Evolutionary conservation across 129 eudicot genomes (phyloP).

Genomic region (carrot (Daucus carota)): DH1_v3.0 NC_030384.2:50774501-50775000

Average conservation of each 20-base stretch:
- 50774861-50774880: slow-evolving; percentile 58
- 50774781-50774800: slow-evolving; percentile 68
- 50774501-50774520: too few relatives aligned
- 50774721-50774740: not conserved
- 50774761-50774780: slow-evolving; percentile 18
- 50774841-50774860: slow-evolving; percentile 49
- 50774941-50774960: not conserved
- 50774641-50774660: not conserved
- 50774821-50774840: slow-evolving; percentile 62
- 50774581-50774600: not conserved
- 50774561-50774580: not conserved
- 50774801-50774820: slow-evolving; percentile 68
- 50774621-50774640: not conserved
- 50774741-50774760: slow-evolving; percentile 13
- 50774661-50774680: not conserved
- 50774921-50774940: slow-evolving; percentile 32
- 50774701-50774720: not conserved
- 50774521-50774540: not conserved
- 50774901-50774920: slow-evolving; percentile 53
- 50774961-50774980: not conserved
- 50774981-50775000: not conserved
- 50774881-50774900: slow-evolving; percentile 69
- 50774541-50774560: not conserved
- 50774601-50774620: not conserved
- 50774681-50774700: not conserved